phyloP scores from a whole-genome alignment of 768 basidiomycete species.

The Udeniomyces megalosporus region DNA sequence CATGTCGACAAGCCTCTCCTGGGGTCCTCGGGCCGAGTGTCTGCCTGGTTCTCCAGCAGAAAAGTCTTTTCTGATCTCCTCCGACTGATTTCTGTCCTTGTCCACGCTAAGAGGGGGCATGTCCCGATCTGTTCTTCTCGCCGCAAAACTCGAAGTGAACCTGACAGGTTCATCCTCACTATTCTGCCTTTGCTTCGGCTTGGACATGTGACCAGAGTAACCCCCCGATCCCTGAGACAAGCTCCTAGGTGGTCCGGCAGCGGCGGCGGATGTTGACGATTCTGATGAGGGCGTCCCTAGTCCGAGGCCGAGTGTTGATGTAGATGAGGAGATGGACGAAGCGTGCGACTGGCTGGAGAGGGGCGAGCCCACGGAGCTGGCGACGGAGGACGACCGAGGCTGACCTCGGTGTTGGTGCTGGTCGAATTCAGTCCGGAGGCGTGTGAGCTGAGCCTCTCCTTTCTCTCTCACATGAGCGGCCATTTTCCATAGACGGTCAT shows the following conservation, averaged over 20 bases:
- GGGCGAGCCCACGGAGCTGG: background rate
- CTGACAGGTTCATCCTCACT: background rate
- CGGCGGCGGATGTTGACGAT: background rate
- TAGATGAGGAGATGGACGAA: background rate
- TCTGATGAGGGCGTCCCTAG: background rate
- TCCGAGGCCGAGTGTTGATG: background rate
- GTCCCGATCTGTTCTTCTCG: background rate
- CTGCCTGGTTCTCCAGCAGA: too few species aligned
- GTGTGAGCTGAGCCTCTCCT: background rate
- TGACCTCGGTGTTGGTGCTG: background rate
- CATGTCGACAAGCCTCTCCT: too few species aligned
- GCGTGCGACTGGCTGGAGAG: background rate
- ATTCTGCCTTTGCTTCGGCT: background rate
- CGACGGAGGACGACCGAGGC: background rate
- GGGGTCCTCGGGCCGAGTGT: too few species aligned
- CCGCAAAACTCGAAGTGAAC: background rate
- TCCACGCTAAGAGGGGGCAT: background rate
- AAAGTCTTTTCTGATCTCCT: too few species aligned
- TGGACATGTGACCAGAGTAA: background rate
- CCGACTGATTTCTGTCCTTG: background rate
- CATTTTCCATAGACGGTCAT: conserved; percentile 4
- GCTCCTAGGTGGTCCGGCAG: conserved; percentile 4
- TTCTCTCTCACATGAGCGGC: background rate
- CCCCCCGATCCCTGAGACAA: background rate
- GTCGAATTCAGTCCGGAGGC: background rate